A percentile compares a stretch with the other conserved stretches of the same genome.
These are phyloP conservation scores for Tricholoma matsutake DNA, from an alignment of 768 basidiomycete genomes.

Conservation along the genomic window DNA sequence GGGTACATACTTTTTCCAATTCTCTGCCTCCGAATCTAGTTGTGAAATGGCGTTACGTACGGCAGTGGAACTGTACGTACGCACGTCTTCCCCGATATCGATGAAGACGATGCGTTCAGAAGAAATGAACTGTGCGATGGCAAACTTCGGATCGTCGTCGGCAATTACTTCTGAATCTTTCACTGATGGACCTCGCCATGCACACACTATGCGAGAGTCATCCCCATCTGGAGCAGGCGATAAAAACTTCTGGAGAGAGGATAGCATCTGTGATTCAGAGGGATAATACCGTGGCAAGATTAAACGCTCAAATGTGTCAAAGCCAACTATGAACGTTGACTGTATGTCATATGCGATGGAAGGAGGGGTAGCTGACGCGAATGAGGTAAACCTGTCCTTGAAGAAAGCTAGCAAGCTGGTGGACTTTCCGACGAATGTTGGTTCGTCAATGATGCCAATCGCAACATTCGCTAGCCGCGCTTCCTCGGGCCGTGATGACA, in stretches of 20 bases:
- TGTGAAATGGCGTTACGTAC: slow-evolving; percentile 47
- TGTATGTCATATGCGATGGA: slow-evolving; percentile 26
- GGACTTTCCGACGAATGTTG: slow-evolving; percentile 86
- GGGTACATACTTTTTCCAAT: slow-evolving; percentile 19
- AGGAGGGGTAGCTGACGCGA: slow-evolving; percentile 8
- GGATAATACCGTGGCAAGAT: slow-evolving; percentile 75
- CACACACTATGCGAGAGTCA: slow-evolving; percentile 56
- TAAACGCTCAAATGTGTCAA: slow-evolving; percentile 82
- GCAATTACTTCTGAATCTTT: slow-evolving; percentile 4
- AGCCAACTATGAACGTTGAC: slow-evolving; percentile 74
- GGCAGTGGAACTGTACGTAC: slow-evolving; percentile 65
- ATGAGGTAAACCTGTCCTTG: slow-evolving; percentile 28
- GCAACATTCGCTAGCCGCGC: slow-evolving; percentile 60
- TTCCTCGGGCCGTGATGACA: slow-evolving; percentile 8
- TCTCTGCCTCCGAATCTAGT: slow-evolving; percentile 7
- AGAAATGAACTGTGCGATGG: slow-evolving; percentile 46
- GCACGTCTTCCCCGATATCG: slow-evolving; percentile 56
- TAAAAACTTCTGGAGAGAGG: slow-evolving; percentile 57
- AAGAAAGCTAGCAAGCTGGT: slow-evolving; percentile 52
- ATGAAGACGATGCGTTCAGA: slow-evolving; percentile 53
- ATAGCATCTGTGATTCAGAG: slow-evolving; percentile 50
- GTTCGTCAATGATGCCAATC: slow-evolving; percentile 81
- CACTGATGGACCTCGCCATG: slow-evolving; percentile 36
- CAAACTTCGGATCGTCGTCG: slow-evolving; percentile 15
- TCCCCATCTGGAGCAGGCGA: slow-evolving; percentile 42